Evolutionary conservation across 768 basidiomycete genomes (phyloP).

Genomic region (Brasilioporus rufonigricans): DNA sequence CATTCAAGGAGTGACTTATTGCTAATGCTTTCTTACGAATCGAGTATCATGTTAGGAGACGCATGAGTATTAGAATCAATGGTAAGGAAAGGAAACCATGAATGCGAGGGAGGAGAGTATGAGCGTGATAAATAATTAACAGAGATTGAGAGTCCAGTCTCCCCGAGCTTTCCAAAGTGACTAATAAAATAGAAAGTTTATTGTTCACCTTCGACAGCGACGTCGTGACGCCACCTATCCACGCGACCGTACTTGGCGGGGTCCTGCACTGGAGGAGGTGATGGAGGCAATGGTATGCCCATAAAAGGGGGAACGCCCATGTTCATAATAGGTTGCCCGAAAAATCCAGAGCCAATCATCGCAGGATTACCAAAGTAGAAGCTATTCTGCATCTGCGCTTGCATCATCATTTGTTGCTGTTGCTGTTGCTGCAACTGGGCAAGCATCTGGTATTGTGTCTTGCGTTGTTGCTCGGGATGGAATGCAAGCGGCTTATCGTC

Average conservation of each 20-base stretch:
- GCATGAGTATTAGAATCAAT: conserved; percentile 1
- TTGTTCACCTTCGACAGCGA: conserved; percentile 64
- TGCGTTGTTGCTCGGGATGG: conserved; percentile 78
- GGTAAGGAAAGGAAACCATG: not conserved
- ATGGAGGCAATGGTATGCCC: conserved; percentile 39
- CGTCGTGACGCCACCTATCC: conserved; percentile 79
- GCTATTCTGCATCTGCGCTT: conserved; percentile 70
- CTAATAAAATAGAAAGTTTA: conserved; percentile 16
- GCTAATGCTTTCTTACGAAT: conserved; percentile 14
- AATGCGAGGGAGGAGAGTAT: not conserved
- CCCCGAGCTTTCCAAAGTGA: conserved; percentile 9
- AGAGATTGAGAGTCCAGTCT: conserved; percentile 7
- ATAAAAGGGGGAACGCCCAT: conserved; percentile 49
- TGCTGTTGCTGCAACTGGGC: conserved; percentile 48
- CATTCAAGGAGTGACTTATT: conserved; percentile 38
- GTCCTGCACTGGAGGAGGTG: conserved; percentile 65
- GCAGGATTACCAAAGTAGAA: conserved; percentile 69
- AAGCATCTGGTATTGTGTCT: conserved; percentile 51
- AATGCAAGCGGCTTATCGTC: conserved; percentile 70
- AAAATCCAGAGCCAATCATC: conserved; percentile 72
- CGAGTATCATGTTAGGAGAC: not conserved
- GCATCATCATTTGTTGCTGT: conserved; percentile 71
- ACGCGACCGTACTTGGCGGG: conserved; percentile 66
- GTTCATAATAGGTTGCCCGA: conserved; percentile 49
- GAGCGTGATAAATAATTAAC: conserved; percentile 7